These are phyloP conservation scores for Lasiodiplodia theobromae DNA, from an alignment of 2,329 filamentous ascomycete species.

Conservation along the genomic window DNA sequence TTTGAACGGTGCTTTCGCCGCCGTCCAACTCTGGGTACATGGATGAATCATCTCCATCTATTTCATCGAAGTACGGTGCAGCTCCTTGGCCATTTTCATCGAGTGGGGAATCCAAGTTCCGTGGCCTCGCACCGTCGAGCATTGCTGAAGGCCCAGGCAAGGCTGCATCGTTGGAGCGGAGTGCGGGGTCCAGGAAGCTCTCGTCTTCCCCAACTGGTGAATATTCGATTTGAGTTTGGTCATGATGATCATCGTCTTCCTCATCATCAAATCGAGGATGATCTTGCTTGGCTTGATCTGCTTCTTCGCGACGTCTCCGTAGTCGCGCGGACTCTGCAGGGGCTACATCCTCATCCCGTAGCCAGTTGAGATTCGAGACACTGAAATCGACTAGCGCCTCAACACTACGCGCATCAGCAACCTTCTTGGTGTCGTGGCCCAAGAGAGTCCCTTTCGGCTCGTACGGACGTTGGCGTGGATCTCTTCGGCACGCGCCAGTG, in stretches of 20 bases:
- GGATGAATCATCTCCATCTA: slow-evolving; percentile 34
- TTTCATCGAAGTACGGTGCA: slow-evolving; percentile 30
- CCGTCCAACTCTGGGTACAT: slow-evolving; percentile 39
- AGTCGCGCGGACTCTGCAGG: slow-evolving; percentile 55
- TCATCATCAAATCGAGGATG: slow-evolving; percentile 57
- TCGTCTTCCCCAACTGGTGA: slow-evolving; percentile 14
- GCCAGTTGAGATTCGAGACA: slow-evolving; percentile 84
- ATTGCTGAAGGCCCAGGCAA: slow-evolving; percentile 33
- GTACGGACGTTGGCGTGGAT: slow-evolving; percentile 75
- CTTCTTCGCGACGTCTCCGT: slow-evolving; percentile 60
- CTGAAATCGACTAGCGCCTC: slow-evolving; percentile 92
- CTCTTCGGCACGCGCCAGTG: slow-evolving; percentile 77
- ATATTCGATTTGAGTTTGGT: slow-evolving; percentile 21
- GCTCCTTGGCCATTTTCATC: slow-evolving; percentile 5
- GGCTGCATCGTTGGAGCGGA: slow-evolving; percentile 1
- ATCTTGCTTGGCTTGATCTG: slow-evolving; percentile 58
- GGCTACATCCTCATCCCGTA: slow-evolving; percentile 62
- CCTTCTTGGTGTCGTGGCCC: slow-evolving; percentile 87
- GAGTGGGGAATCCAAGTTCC: not conserved
- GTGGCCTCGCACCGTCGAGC: slow-evolving; percentile 36
- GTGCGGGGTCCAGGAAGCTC: slow-evolving; percentile 26
- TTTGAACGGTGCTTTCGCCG: slow-evolving; percentile 37
- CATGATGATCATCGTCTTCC: slow-evolving; percentile 37
- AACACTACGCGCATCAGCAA: slow-evolving; percentile 89
- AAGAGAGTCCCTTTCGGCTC: slow-evolving; percentile 86